Conservation (phyloP, 2,329 filamentous ascomycete species). For the Phyllosticta citriasiana region DNA sequence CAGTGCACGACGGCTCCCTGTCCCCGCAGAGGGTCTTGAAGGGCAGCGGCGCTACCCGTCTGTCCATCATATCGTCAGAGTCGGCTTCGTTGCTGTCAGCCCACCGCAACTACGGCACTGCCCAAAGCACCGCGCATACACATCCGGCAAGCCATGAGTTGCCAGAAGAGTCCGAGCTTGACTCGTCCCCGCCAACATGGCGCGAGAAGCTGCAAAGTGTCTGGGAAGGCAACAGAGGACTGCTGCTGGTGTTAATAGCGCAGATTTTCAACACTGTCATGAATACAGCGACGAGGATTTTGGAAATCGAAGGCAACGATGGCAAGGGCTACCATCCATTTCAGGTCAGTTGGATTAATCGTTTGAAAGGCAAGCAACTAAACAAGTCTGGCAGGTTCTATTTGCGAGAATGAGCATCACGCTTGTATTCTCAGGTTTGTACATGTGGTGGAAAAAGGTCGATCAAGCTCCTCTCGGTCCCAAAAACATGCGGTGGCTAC, state of each 20-base stretch:
- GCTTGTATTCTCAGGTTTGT: slow-evolving; percentile 52
- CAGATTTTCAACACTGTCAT: slow-evolving; percentile 78
- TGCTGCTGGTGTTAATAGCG: slow-evolving; percentile 61
- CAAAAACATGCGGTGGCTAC: slow-evolving; percentile 54
- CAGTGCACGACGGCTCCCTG: neutral
- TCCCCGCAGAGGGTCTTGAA: neutral
- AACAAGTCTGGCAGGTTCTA: slow-evolving; percentile 44
- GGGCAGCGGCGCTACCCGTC: neutral
- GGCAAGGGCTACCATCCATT: slow-evolving; percentile 67
- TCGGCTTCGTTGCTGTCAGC: neutral
- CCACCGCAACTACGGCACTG: neutral
- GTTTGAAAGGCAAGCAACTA: neutral
- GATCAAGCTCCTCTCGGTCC: slow-evolving; percentile 62
- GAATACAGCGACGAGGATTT: slow-evolving; percentile 69
- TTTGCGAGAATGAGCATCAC: slow-evolving; percentile 74
- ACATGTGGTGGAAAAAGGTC: slow-evolving; percentile 62
- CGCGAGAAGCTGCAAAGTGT: neutral
- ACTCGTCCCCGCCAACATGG: neutral
- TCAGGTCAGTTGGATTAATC: slow-evolving; percentile 38
- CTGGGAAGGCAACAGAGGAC: slow-evolving; percentile 50
- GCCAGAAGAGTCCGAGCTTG: neutral
- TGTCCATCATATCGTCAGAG: neutral
- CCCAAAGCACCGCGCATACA: neutral
- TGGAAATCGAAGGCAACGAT: slow-evolving; percentile 58
- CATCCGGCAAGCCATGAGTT: neutral